phyloP scores from a whole-genome alignment of 306 rosid genomes.

The Lathyrus sativus region DNA sequence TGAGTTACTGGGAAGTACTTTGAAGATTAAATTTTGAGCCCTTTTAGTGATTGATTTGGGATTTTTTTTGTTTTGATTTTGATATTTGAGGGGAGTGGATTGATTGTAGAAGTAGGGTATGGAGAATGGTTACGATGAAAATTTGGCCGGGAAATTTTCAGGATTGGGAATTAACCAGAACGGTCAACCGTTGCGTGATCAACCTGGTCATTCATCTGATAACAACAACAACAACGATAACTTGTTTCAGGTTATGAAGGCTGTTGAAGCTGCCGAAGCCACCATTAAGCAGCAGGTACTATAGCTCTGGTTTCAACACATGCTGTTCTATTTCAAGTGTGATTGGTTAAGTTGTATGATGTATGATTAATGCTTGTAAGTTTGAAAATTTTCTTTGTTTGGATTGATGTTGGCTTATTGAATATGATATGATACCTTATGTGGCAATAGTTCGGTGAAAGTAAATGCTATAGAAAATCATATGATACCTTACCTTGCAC shows the following conservation, averaged over 20 bases:
- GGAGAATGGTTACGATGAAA: slow-evolving; percentile 85
- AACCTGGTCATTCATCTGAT: slow-evolving; percentile 34
- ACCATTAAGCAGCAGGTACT: slow-evolving; percentile 87
- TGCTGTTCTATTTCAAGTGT: neutral
- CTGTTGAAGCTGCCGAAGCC: slow-evolving; percentile 92
- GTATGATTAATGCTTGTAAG: neutral
- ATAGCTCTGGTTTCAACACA: slow-evolving; percentile 1
- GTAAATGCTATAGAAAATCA: neutral
- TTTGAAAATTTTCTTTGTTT: slow-evolving; percentile 19
- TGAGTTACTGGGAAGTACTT: slow-evolving; percentile 4
- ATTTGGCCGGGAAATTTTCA: slow-evolving; percentile 71
- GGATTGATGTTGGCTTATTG: slow-evolving; percentile 1
- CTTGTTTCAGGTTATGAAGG: slow-evolving; percentile 86
- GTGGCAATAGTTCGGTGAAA: slow-evolving; percentile 7
- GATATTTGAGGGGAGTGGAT: neutral
- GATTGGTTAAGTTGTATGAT: slow-evolving; percentile 15
- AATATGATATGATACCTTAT: neutral
- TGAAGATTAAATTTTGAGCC: slow-evolving; percentile 26
- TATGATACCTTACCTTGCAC: neutral
- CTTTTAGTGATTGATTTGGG: slow-evolving; percentile 41
- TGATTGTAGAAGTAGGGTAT: slow-evolving; percentile 49
- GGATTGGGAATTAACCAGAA: slow-evolving; percentile 55
- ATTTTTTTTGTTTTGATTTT: neutral
- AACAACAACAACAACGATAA: slow-evolving; percentile 58
- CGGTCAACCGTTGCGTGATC: slow-evolving; percentile 42